Percentiles rank a stretch among this genome's conserved stretches.
phyloP scores from a whole-genome alignment of 768 basidiomycete genomes.

The Termitomyces sp. region DNA sequence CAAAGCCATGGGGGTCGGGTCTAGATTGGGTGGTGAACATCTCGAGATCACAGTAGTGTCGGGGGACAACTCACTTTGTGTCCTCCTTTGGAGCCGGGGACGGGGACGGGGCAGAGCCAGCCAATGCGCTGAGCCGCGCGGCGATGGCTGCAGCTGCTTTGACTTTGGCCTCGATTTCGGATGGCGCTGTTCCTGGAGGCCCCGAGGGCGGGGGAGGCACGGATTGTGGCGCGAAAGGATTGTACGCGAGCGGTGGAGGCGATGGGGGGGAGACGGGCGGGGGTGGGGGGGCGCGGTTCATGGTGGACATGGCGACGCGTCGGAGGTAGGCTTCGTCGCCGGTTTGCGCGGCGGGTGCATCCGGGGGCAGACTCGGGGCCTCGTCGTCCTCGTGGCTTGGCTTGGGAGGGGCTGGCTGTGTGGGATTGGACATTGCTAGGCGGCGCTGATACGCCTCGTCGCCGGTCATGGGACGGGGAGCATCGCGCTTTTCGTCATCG shows the following conservation, averaged over 20 bases:
- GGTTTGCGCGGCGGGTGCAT: slow-evolving; percentile 27
- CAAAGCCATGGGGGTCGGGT: slow-evolving; percentile 69
- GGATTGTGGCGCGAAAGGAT: slow-evolving; percentile 62
- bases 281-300: slow-evolving; percentile 14
- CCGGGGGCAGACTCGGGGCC: slow-evolving; percentile 16
- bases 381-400: too few species aligned
- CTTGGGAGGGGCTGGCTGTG: slow-evolving; percentile 19
- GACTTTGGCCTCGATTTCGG: slow-evolving; percentile 57
- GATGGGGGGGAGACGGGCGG: slow-evolving; percentile 30
- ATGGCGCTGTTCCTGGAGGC: slow-evolving; percentile 24
- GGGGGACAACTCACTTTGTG: slow-evolving; percentile 19
- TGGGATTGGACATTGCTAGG: slow-evolving; percentile 54
- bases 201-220: slow-evolving; percentile 49
- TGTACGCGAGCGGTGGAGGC: slow-evolving; percentile 55
- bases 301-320: slow-evolving; percentile 51
- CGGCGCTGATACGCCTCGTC: slow-evolving; percentile 78
- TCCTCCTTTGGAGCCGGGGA: slow-evolving; percentile 25
- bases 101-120: slow-evolving; percentile 23
- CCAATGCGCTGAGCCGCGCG: slow-evolving; percentile 61
- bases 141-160: slow-evolving; percentile 82
- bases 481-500: slow-evolving; percentile 35
- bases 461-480: slow-evolving; percentile 46
- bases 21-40: slow-evolving; percentile 15
- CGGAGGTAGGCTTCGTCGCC: slow-evolving; percentile 69
- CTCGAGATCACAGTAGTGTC: too few species aligned